Evolutionary conservation across 1,139 yeast species (phyloP).

Genomic region (Magnusiomyces paraingens): DNA sequence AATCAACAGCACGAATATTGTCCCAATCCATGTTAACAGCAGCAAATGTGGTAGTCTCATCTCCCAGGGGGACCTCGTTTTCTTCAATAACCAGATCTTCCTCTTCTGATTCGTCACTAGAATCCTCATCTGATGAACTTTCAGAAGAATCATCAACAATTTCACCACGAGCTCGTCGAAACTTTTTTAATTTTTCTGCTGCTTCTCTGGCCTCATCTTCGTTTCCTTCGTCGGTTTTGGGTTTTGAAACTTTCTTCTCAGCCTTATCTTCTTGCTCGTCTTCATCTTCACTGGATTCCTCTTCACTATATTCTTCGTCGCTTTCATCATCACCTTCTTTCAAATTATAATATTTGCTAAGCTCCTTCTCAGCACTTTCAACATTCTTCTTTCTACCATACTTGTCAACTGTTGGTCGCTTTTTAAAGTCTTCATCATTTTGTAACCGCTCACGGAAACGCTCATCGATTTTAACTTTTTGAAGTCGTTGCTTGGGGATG

Average conservation of each 20-base stretch:
- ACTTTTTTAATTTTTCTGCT: constrained; percentile 23
- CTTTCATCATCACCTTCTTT: constrained; percentile 37
- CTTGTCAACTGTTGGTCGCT: constrained; percentile 65
- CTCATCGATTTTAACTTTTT: constrained; percentile 76
- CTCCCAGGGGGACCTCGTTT: constrained; percentile 70
- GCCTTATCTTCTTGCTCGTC: constrained; percentile 1
- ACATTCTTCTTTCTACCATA: constrained; percentile 70
- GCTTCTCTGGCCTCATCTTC: constrained; percentile 26
- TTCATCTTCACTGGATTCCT: background rate
- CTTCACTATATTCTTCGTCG: background rate
- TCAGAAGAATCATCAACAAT: constrained; percentile 40
- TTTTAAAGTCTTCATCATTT: constrained; percentile 57
- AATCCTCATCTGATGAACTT: constrained; percentile 36
- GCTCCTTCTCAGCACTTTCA: constrained; percentile 40
- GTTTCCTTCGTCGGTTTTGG: constrained; percentile 14
- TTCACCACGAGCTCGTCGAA: constrained; percentile 74
- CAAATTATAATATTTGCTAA: constrained; percentile 58
- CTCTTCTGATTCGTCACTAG: constrained; percentile 27
- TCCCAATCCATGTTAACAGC: constrained; percentile 99
- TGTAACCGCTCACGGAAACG: constrained; percentile 58
- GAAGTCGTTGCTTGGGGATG: constrained; percentile 59
- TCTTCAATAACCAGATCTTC: constrained; percentile 61
- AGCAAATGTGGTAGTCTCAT: constrained; percentile 75
- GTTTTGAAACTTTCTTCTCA: constrained; percentile 1
- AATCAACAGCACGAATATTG: constrained; percentile 73